Base-by-base conservation (phyloP, 805 yeast genomes). In the Kazachstania africana region DNA sequence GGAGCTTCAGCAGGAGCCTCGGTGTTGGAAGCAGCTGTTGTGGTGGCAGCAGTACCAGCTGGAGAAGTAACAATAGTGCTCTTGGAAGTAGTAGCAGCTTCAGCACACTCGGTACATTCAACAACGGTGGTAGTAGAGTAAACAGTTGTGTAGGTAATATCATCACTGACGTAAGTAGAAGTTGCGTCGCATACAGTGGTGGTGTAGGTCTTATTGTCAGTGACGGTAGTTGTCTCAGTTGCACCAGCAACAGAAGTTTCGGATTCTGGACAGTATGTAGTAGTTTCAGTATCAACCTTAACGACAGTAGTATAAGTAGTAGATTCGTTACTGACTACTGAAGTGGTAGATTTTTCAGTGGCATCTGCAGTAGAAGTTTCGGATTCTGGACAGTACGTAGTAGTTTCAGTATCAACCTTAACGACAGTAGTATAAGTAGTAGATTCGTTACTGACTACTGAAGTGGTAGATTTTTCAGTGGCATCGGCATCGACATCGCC, bases 71-170 rank as follows among this genome's bases (percentile, higher is more conserved):
- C 22, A 19, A 19, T 10, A 19, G 22, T 19, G 10, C 9, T 19
- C 22, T 19, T 19, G 22, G 6, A 19, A 19, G 22, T 19, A 10
- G 22, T 19, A 19, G 22, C 22, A 10, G 22, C 22, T 19, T 19
- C 22, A 19, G 22, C 10, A 10, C 9, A 8, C 6, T 6, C 10
- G 10, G 6, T 10, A 19, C 22, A 19, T 19, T 6, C 9, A 19
- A 10, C 22, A 19, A 34, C 24, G 8, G 26, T 16, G 12, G 42
- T 19, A 24, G 40, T 14, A 12, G 35, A 8, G 22, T 19, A 19
- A 19, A 10, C 10, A 10, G 22, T 26, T n/a, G 28, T 26, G 28
- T 26, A 17, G n/a, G 28, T 26, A 26, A 17, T 14, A 14, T 16
- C 28, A n/a, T 26, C 15, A 16, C 17, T 17, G 17, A 17, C 15